Base-by-base conservation (phyloP, 345 rosid species). In the Eucalyptus camaldulensis region DNA sequence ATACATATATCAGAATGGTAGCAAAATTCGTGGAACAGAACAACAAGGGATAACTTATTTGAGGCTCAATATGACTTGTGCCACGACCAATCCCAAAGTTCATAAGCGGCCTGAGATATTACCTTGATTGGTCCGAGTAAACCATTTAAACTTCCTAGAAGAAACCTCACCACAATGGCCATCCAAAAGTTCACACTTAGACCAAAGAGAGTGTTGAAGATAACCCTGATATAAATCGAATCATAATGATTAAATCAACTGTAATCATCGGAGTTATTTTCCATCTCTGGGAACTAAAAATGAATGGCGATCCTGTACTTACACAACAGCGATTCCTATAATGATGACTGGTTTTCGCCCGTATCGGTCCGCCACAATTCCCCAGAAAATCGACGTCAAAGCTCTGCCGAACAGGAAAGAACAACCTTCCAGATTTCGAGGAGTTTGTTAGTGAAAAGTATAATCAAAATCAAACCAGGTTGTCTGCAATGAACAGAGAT, bases 61-160 rank as follows among this genome's bases (percentile, higher is more conserved):
- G 24, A 27, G 24, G 72, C 29, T 87, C 43, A 10, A 65, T 88
- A 60, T 24, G 47, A 72, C 83, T 72, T 37, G 27, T 37, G 83
- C 83, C 83, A 10, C 1, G 3, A 19, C 8, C 27, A n/a, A 56
- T 5, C 85, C 22, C 51, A 37, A 85, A 86, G 86, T 47, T 54
- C 43, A 56, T 81, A 62, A 50, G 53, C 16, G 7, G 31, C 11
- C 17, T 4, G 13, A 37, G 49, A 86, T 50, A 8, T 21, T 86
- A 96, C 99, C 99, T 94, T 97, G 86, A 95, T 93, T 27, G 99
- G 97, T 91, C 98, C 99, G 72, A 98, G 97, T 87, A 95, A 95
- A 67, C 98, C 99, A 90, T 96, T 97, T 91, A 98, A 90, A 91
- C 98, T 92, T 89, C 99, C 99, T 27, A 97, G 95, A 88, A 96